Percentiles rank a stretch among this genome's conserved stretches.
Evolutionary conservation across 2,329 filamentous ascomycete species (phyloP).

Genomic region (Epichloe bromicola): DNA sequence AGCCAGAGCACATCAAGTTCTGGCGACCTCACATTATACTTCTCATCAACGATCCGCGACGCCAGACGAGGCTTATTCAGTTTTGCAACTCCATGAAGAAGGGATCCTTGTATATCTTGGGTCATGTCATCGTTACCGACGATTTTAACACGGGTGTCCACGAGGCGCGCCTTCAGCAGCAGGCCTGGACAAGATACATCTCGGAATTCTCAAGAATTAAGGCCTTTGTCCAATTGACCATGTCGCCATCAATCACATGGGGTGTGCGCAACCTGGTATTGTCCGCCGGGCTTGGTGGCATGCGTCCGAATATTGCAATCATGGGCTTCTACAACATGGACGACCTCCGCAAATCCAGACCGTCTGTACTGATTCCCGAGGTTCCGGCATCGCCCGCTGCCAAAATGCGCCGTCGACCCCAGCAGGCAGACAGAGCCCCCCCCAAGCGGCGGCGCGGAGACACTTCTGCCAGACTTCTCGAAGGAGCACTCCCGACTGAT

Average conservation of each 20-base stretch:
- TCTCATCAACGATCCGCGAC: conserved; percentile 70
- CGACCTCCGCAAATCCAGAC: conserved; percentile 51
- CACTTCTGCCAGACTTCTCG: conserved; percentile 41
- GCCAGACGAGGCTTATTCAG: conserved; percentile 70
- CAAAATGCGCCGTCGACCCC: conserved; percentile 18
- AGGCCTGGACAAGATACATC: conserved; percentile 75
- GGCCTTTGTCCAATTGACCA: conserved; percentile 76
- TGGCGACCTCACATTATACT: conserved; percentile 83
- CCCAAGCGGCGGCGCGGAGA: conserved; percentile 33
- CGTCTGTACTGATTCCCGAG: conserved; percentile 43
- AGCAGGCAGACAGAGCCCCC: conserved; percentile 15
- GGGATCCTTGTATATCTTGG: conserved; percentile 70
- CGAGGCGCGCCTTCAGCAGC: conserved; percentile 69
- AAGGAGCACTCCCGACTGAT: conserved; percentile 54
- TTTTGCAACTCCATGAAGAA: conserved; percentile 91
- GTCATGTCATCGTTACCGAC: conserved; percentile 75
- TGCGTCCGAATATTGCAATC: conserved; percentile 80
- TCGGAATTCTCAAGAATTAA: conserved; percentile 73
- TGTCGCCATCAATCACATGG: conserved; percentile 75
- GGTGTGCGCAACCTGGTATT: conserved; percentile 72
- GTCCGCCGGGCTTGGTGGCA: conserved; percentile 70
- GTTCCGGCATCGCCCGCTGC: conserved; percentile 24
- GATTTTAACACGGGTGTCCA: conserved; percentile 69
- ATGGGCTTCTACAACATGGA: conserved; percentile 71
- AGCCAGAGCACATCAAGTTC: conserved; percentile 84